Percentiles rank a stretch among this genome's conserved stretches.
Evolutionary conservation across 371 early-diverging fungal genomes (phyloP).

Genomic region (Nematocida sp.): DNA sequence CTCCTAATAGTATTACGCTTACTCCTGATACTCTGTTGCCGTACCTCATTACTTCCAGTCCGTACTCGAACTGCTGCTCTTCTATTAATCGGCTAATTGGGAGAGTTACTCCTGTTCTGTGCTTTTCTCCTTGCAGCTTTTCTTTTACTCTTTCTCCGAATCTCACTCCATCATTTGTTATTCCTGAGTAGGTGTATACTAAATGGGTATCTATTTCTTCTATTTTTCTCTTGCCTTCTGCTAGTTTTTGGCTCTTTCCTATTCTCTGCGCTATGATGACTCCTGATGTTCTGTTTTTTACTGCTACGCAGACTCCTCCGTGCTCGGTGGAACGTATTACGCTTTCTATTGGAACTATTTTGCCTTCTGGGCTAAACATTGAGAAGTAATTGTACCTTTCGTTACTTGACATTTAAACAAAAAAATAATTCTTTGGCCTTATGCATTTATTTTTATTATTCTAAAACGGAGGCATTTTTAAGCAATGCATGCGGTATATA

Average conservation of each 20-base stretch:
- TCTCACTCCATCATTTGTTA: constrained; percentile 66
- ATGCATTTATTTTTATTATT: constrained; percentile 56
- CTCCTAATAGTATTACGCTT: constrained; percentile 59
- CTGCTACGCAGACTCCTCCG: constrained; percentile 62
- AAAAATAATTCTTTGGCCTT: constrained; percentile 37
- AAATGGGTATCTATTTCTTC: constrained; percentile 54
- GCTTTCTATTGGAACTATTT: constrained; percentile 61
- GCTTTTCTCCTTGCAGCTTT: constrained; percentile 55
- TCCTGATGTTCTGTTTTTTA: constrained; percentile 53
- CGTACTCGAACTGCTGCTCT: constrained; percentile 36
- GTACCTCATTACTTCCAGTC: constrained; percentile 48
- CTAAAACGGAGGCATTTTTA: constrained; percentile 17
- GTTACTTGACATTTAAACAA: constrained; percentile 53
- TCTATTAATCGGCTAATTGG: constrained; percentile 21
- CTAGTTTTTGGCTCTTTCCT: constrained; percentile 52
- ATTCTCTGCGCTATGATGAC: constrained; percentile 62
- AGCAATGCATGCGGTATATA: constrained; percentile 27
- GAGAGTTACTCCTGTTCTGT: constrained; percentile 23
- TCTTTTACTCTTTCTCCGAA: constrained; percentile 62
- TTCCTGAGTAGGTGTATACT: constrained; percentile 65
- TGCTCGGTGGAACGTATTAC: constrained; percentile 59
- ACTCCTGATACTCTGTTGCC: constrained; percentile 62
- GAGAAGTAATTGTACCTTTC: constrained; percentile 58
- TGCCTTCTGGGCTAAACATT: constrained; percentile 66
- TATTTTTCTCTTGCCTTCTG: constrained; percentile 58